Conservation (phyloP, 352 stramenopile species). For the Phytophthora pinifolia region DNA sequence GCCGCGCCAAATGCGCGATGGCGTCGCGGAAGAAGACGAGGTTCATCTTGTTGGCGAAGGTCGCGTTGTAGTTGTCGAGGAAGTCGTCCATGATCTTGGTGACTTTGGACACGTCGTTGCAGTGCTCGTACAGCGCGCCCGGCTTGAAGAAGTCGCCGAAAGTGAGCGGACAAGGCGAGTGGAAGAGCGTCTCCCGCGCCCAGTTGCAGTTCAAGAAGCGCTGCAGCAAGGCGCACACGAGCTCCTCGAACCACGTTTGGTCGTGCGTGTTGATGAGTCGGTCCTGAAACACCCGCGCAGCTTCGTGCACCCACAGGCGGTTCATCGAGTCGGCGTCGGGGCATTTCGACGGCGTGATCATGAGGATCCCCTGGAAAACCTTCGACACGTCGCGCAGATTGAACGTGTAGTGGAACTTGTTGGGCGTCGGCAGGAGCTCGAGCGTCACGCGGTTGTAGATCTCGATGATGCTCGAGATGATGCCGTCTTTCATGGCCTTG, state of each 20-base stretch:
- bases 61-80: slow-evolving; percentile 95
- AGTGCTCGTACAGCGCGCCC: slow-evolving; percentile 86
- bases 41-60: slow-evolving; percentile 94
- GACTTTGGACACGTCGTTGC: slow-evolving; percentile 77
- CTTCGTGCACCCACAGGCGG: slow-evolving; percentile 93
- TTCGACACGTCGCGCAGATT: slow-evolving; percentile 96
- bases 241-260: slow-evolving; percentile 91
- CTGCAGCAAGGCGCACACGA: slow-evolving; percentile 81
- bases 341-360: slow-evolving; percentile 89
- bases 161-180: slow-evolving; percentile 80
- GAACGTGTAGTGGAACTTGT: slow-evolving; percentile 95
- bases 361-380: slow-evolving; percentile 95
- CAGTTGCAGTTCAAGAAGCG: slow-evolving; percentile 80
- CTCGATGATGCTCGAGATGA: slow-evolving; percentile 92
- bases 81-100: slow-evolving; percentile 90
- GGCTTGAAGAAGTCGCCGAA: slow-evolving; percentile 94
- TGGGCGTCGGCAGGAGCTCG: slow-evolving; percentile 92
- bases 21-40: slow-evolving; percentile 96
- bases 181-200: slow-evolving; percentile 85
- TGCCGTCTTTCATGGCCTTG: slow-evolving; percentile 69
- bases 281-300: slow-evolving; percentile 92
- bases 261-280: slow-evolving; percentile 88
- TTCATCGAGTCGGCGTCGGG: slow-evolving; percentile 82
- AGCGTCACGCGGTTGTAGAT: slow-evolving; percentile 93
- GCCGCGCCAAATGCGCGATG: slow-evolving; percentile 86